Percentiles rank a stretch among this genome's conserved stretches.
Evolutionary conservation across 768 basidiomycete species (phyloP).

Genomic region (Collybiopsis confluens): DNA sequence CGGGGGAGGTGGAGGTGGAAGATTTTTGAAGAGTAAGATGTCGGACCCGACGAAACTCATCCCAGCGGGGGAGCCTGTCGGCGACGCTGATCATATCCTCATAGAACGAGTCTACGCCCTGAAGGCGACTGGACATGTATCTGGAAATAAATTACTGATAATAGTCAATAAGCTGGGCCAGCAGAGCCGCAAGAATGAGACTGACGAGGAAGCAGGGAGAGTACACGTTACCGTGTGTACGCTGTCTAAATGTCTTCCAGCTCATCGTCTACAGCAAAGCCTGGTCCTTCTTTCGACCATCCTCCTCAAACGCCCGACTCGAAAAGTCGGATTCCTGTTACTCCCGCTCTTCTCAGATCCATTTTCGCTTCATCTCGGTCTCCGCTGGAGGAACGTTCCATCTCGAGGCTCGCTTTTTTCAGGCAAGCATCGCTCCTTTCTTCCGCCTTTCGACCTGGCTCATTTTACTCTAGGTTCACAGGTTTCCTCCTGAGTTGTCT

Average conservation of each 20-base stretch:
- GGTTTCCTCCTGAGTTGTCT: conserved; percentile 82
- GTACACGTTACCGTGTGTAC: conserved; percentile 5
- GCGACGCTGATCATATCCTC: conserved; percentile 52
- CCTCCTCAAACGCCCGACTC: conserved; percentile 40
- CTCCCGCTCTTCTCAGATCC: conserved; percentile 74
- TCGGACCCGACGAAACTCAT: conserved; percentile 55
- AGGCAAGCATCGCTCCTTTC: conserved; percentile 40
- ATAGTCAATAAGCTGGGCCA: too few species aligned
- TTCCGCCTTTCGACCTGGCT: not conserved
- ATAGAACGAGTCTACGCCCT: conserved; percentile 28
- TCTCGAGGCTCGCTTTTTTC: conserved; percentile 85
- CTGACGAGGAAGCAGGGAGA: conserved; percentile 3
- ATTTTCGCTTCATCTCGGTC: conserved; percentile 87
- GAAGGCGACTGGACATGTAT: conserved; percentile 7
- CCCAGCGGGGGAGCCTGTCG: conserved; percentile 56
- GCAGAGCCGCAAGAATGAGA: too few species aligned
- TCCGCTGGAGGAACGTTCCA: conserved; percentile 74
- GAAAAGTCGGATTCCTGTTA: conserved; percentile 72
- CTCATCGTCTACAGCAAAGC: conserved; percentile 43
- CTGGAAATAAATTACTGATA: conserved; percentile 4
- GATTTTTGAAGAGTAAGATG: conserved; percentile 52
- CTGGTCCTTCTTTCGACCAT: conserved; percentile 19
- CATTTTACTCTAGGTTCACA: conserved; percentile 50
- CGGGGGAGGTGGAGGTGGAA: conserved; percentile 19
- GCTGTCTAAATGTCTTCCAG: conserved; percentile 37